Conservation (phyloP, 176 grass and related monocot species). For the Luzula sylvatica region DNA sequence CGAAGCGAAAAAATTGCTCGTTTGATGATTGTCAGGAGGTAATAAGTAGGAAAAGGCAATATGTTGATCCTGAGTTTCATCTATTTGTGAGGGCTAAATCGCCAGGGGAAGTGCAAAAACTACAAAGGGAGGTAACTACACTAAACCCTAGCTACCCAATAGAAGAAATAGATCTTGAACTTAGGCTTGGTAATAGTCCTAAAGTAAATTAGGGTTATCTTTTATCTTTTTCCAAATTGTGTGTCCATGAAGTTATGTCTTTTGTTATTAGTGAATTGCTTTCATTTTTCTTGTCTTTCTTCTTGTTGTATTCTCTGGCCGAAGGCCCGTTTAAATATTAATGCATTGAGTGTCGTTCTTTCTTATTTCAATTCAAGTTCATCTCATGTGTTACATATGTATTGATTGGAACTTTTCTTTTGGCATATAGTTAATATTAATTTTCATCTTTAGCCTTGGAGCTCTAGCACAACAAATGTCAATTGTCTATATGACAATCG, state of each 20-base stretch:
- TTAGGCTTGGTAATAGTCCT: slow-evolving; percentile 47
- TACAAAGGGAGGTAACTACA: slow-evolving; percentile 27
- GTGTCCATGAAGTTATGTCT: neutral
- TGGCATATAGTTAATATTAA: neutral
- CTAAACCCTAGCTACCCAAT: slow-evolving; percentile 26
- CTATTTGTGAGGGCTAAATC: slow-evolving; percentile 15
- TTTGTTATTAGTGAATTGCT: neutral
- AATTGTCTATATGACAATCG: too few relatives aligned
- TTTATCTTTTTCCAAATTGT: neutral
- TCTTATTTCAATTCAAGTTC: neutral
- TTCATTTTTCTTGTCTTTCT: neutral
- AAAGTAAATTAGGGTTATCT: slow-evolving; percentile 6
- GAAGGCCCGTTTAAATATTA: slow-evolving; percentile 7
- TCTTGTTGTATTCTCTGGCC: slow-evolving; percentile 14
- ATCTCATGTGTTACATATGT: neutral
- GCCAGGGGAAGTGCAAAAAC: slow-evolving; percentile 11
- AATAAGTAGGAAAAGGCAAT: slow-evolving; percentile 27
- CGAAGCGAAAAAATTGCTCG: slow-evolving; percentile 9
- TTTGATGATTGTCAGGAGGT: neutral
- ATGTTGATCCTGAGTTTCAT: slow-evolving; percentile 14
- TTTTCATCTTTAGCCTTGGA: neutral
- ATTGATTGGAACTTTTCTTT: neutral
- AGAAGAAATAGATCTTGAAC: slow-evolving; percentile 58
- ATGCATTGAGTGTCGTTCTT: slow-evolving; percentile 3
- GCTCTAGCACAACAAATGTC: too few relatives aligned